These are phyloP conservation scores for Agapanthus africanus DNA, from an alignment of 106 monocot species.

Conservation along the genomic window DNA sequence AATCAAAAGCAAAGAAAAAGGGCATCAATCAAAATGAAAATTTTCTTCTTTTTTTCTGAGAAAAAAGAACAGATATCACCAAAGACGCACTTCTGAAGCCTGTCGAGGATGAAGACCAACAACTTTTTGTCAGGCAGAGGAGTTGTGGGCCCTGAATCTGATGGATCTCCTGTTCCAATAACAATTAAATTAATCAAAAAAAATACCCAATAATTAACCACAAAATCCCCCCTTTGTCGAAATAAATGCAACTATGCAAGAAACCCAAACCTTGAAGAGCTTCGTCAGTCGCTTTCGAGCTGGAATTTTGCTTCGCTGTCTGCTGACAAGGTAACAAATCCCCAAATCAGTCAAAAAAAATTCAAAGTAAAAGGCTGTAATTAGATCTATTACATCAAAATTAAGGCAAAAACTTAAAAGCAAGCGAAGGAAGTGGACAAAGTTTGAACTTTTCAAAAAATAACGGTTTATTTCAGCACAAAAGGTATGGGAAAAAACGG, in stretches of 20 bases:
- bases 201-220: conserved; percentile 3
- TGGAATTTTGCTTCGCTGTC: conserved; percentile 29
- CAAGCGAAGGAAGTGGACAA: conserved; percentile 9
- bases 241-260: conserved; percentile 39
- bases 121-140: conserved; percentile 89
- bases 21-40: too few relatives aligned
- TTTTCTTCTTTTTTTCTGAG: neutral
- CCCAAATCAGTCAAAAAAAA: conserved; percentile 14
- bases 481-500: conserved; percentile 7
- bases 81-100: conserved; percentile 76
- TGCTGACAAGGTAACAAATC: conserved; percentile 35
- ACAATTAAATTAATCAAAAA: conserved; percentile 9
- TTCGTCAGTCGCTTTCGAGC: conserved; percentile 43
- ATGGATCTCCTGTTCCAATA: conserved; percentile 19
- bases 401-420: conserved; percentile 2
- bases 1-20: neutral
- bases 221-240: conserved; percentile 1
- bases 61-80: too few relatives aligned
- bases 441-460: conserved; percentile 15
- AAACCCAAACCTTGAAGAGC: conserved; percentile 33
- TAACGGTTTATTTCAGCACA: neutral
- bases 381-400: neutral
- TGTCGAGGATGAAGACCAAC: conserved; percentile 87
- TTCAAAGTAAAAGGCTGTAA: conserved; percentile 2
- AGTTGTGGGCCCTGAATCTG: conserved; percentile 54